A percentile compares a stretch with the other conserved stretches of the same genome.
Conservation (phyloP, 352 stramenopile species). For the Phytopythium helicoides region DNA sequence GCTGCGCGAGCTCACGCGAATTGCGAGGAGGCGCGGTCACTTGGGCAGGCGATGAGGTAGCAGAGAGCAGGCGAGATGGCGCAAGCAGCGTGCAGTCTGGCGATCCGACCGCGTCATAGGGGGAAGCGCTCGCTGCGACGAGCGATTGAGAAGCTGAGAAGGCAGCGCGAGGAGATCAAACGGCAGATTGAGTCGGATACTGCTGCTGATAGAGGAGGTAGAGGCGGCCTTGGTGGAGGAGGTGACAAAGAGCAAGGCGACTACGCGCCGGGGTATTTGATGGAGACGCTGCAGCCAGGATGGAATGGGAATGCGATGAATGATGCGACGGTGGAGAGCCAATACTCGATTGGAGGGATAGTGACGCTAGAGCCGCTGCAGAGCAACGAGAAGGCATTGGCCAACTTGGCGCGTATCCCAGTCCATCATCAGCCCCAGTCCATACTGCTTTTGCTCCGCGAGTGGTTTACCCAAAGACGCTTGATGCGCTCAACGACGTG, state of each 20-base stretch:
- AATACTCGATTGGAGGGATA: conserved; percentile 60
- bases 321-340: conserved; percentile 14
- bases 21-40: conserved; percentile 21
- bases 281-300: not conserved
- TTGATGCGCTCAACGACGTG: conserved; percentile 55
- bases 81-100: not conserved
- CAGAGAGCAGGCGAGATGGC: not conserved
- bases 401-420: not conserved
- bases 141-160: conserved; percentile 42
- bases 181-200: conserved; percentile 41
- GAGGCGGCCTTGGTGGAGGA: too few relatives aligned
- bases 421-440: not conserved
- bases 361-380: conserved; percentile 46
- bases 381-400: not conserved
- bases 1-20: conserved; percentile 35
- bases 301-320: not conserved
- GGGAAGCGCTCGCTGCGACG: conserved; percentile 14
- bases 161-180: conserved; percentile 40
- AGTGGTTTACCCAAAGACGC: conserved; percentile 11
- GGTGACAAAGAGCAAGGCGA: too few relatives aligned
- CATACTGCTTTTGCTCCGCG: conserved; percentile 1
- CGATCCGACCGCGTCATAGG: conserved; percentile 6
- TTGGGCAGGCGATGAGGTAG: conserved; percentile 29
- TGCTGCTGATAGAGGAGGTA: not conserved
- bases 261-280: too few relatives aligned